Evolutionary conservation across 2,329 filamentous ascomycete genomes (phyloP), one percentile per base, ranked within the genome.

Genomic region (Fusarium sacchari): DNA sequence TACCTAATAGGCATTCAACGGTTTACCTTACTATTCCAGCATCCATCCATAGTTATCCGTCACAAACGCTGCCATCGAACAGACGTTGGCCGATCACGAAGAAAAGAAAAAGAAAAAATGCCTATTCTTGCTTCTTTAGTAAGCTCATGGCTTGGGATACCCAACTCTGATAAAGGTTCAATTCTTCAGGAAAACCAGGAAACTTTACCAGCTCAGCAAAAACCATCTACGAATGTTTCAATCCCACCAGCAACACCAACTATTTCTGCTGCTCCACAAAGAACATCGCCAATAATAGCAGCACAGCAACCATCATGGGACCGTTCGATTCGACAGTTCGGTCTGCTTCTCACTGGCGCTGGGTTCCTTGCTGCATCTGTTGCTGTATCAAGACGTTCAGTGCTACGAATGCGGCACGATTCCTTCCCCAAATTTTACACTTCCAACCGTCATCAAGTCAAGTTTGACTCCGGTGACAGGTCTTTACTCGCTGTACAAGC

Each of bases 401-500:
- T 97, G 40, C 80, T 85, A 46, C 89, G 91, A 49, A 92, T 93
- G 74, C 87, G 88, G 64, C 80, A 88, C 28, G 85, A 89, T 28
- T 84, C 89, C 18, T 83, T 89, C 43, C 95, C 95, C 17, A 88
- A 88, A 52, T 96, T 93, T 84, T 97, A 93, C 86, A 84, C 89
- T 20, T 89, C 88, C 49, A 91, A 89, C 81, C 89, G 75, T 22
- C 63, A 72, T 9, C 69, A 74, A 26, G 56, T 64, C 34, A 71
- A 65, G 37, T 57, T 80, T 58, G 79, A 82, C 70, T 68, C 75
- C 13, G 72, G 71, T n/a, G 80, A 81, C 57, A 77, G 79, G 42
- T 67, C 81, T 57, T 80, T 93, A 43, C 92, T 98, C 72, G 96
- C 96, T 2, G 83, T 93, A 39, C 93, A 97, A 82, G 96, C 96